Evolutionary conservation across 2,329 filamentous ascomycete species (phyloP).

Genomic region (Trichoderma guizhouense): DNA sequence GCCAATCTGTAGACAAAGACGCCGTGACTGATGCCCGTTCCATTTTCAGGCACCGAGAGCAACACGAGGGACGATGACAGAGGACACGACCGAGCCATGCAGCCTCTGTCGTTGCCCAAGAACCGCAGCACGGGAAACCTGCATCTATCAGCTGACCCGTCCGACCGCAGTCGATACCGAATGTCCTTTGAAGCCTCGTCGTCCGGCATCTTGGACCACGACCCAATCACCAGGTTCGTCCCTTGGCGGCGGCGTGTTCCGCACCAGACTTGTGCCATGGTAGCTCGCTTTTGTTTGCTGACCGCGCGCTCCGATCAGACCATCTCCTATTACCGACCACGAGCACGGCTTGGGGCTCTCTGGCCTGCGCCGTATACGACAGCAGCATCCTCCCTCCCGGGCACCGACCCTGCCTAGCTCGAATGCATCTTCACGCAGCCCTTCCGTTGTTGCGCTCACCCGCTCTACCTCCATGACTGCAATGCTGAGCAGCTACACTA

Average conservation of each 20-base stretch:
- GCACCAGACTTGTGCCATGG: background rate
- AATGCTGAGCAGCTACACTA: constrained; percentile 56
- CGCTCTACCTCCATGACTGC: constrained; percentile 70
- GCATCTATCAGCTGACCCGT: constrained; percentile 43
- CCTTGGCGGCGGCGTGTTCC: background rate
- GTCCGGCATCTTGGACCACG: constrained; percentile 57
- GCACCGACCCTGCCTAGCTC: constrained; percentile 62
- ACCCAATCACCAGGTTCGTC: constrained; percentile 68
- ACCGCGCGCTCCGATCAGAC: constrained; percentile 50
- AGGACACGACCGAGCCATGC: constrained; percentile 44
- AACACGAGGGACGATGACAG: constrained; percentile 35
- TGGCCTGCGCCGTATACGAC: constrained; percentile 88
- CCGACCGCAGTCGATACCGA: constrained; percentile 60
- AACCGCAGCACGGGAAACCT: constrained; percentile 65
- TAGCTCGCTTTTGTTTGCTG: constrained; percentile 23
- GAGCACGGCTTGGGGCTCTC: constrained; percentile 83
- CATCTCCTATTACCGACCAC: constrained; percentile 78
- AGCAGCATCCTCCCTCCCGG: constrained; percentile 65
- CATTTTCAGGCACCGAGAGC: constrained; percentile 32
- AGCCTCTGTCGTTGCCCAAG: constrained; percentile 55
- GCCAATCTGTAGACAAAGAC: constrained; percentile 8
- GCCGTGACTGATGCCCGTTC: constrained; percentile 24
- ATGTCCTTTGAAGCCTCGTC: constrained; percentile 74
- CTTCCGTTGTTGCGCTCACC: constrained; percentile 55
- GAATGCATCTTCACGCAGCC: constrained; percentile 59